Evolutionary conservation across 805 yeast genomes (phyloP).

Genomic region (Metschnikowia lochheadii): DNA sequence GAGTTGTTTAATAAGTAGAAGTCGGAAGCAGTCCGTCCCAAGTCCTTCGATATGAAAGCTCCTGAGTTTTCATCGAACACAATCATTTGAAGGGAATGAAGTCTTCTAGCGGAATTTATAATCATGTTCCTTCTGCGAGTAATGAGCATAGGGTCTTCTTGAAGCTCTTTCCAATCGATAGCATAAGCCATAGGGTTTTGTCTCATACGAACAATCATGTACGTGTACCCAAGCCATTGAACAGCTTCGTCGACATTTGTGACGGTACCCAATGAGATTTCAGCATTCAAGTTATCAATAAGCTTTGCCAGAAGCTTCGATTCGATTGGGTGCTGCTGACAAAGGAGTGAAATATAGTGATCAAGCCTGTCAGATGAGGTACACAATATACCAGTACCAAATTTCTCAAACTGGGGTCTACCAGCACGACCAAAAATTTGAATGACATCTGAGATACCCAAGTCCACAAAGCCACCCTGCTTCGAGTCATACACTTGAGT

Average conservation of each 20-base stretch:
- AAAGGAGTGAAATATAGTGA: constrained; percentile 80
- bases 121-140: constrained; percentile 74
- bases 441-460: constrained; percentile 94
- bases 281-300: constrained; percentile 93
- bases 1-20: constrained; percentile 82
- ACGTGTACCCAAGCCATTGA: constrained; percentile 97
- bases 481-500: constrained; percentile 94
- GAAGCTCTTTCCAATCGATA: constrained; percentile 79
- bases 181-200: constrained; percentile 93
- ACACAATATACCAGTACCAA: constrained; percentile 88
- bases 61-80: constrained; percentile 83
- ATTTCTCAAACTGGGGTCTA: constrained; percentile 90
- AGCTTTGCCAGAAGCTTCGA: constrained; percentile 72
- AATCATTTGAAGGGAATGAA: constrained; percentile 90
- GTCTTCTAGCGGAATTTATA: constrained; percentile 69
- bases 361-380: constrained; percentile 79
- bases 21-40: constrained; percentile 93
- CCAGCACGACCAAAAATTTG: constrained; percentile 99
- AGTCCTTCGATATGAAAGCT: constrained; percentile 76
- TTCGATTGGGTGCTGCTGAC: constrained; percentile 96
- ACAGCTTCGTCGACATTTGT: constrained; percentile 93
- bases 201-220: constrained; percentile 88
- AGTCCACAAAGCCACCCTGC: constrained; percentile 88
- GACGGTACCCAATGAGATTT: constrained; percentile 91
- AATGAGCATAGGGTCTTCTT: constrained; percentile 75